phyloP scores from a whole-genome alignment of 805 yeast species.

The Pichia heedii region DNA sequence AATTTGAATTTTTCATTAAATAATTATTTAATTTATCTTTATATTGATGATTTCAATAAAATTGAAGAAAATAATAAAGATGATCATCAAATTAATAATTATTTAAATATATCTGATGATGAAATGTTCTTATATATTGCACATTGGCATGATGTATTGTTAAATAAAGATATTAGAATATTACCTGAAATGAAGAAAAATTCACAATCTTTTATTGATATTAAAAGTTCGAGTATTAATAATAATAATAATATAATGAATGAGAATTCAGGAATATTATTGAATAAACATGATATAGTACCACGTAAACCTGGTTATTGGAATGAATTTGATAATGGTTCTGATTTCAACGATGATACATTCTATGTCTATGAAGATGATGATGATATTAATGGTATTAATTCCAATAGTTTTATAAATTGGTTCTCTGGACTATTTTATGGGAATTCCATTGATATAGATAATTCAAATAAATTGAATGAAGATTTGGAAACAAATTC shows the following conservation, averaged over 20 bases:
- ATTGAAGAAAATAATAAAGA: neutral
- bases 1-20: slow-evolving; percentile 25
- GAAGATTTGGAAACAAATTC: slow-evolving; percentile 24
- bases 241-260: neutral
- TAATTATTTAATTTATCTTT: slow-evolving; percentile 23
- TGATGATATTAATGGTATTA: slow-evolving; percentile 6
- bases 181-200: slow-evolving; percentile 26
- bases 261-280: slow-evolving; percentile 20
- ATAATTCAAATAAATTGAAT: slow-evolving; percentile 25
- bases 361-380: slow-evolving; percentile 32
- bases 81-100: neutral
- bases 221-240: neutral
- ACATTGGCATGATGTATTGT: slow-evolving; percentile 26
- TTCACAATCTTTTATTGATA: slow-evolving; percentile 2
- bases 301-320: slow-evolving; percentile 36
- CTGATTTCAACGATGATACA: slow-evolving; percentile 36
- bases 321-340: slow-evolving; percentile 60
- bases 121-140: slow-evolving; percentile 21
- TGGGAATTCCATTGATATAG: slow-evolving; percentile 28
- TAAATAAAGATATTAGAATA: slow-evolving; percentile 34
- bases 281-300: slow-evolving; percentile 24
- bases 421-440: slow-evolving; percentile 16
- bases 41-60: slow-evolving; percentile 12
- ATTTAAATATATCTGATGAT: slow-evolving; percentile 12
- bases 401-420: neutral